Evolutionary conservation across 495 filamentous ascomycete genomes (phyloP), one percentile per base, ranked within the genome.

Genomic region (Mytilinidion resinicola): DNA sequence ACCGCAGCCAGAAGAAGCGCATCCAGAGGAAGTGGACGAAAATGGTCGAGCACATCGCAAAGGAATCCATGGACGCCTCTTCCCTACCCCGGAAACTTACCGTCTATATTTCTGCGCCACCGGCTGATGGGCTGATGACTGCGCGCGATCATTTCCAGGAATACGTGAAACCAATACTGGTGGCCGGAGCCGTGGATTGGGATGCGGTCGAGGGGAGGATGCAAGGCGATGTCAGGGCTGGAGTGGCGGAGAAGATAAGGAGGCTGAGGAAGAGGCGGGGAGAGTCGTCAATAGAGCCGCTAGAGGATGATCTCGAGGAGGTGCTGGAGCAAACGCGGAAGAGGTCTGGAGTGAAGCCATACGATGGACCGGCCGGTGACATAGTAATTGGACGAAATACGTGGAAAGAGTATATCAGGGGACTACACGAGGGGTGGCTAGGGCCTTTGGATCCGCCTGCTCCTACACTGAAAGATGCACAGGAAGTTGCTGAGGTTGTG

Each of bases 391-490:
- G 95, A 6, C 78, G 93, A 57, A 85, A 96, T 68, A 87, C 91
- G 9, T 99, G 93, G 93, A 97, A 96, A 73, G 93, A 99, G 73
- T 99, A 96, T 72, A 74, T 97, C 9, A 82, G 90, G 25, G 93
- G 93, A 25, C 63, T 96, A 56, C 93, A 99, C 61, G 93, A 99
- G 67, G 93, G 93, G 52, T 97, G 95, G 93, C 75, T 99, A 15
- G 93, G 93, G 0, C 91, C 93, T 1, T 74, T 96, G 21, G 79
- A 84, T 64, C 68, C 74, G 48, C 79, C 78, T 12, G 44, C 60
- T 20, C 60, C 67, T n/a, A 63, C 72, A 0, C 44, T 49, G 55
- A n/a, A 44, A 38, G 47, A 65, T 64, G 48, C 5, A 7, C 15
- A 25, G 6, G 37, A 30, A 10, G 38, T n/a, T 42, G 36, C 36